Conservation (phyloP, 2,329 filamentous ascomycete genomes). For the Colletotrichum viniferum region DNA sequence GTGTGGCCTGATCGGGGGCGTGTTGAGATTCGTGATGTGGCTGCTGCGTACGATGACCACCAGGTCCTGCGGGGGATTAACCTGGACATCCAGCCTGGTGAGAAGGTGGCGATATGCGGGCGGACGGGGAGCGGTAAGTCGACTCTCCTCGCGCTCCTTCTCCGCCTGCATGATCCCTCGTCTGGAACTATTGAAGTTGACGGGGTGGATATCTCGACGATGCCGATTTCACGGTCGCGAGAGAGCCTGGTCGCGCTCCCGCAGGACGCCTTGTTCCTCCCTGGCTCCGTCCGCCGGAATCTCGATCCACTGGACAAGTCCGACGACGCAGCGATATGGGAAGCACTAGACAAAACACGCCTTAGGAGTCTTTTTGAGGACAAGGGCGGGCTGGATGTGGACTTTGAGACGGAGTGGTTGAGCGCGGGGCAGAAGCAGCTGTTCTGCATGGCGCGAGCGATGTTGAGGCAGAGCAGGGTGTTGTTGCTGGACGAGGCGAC, state of each 20-base stretch:
- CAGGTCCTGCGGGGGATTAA: conserved; percentile 31
- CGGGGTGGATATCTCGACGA: conserved; percentile 36
- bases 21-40: background rate
- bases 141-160: conserved; percentile 44
- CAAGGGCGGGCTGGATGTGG: conserved; percentile 40
- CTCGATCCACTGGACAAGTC: conserved; percentile 44
- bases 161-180: conserved; percentile 51
- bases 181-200: conserved; percentile 49
- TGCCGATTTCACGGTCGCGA: conserved; percentile 28
- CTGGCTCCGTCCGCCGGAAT: conserved; percentile 52
- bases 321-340: conserved; percentile 45
- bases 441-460: conserved; percentile 34
- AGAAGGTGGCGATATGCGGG: conserved; percentile 48
- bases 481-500: conserved; percentile 42
- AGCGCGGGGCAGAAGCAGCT: conserved; percentile 37
- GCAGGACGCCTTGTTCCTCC: conserved; percentile 56
- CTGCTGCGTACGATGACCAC: background rate
- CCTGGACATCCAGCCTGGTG: conserved; percentile 33
- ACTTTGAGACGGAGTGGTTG: conserved; percentile 34
- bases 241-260: conserved; percentile 46
- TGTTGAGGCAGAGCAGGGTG: conserved; percentile 30
- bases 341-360: conserved; percentile 50
- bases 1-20: background rate
- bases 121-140: conserved; percentile 41
- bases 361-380: conserved; percentile 44